Percentiles rank a stretch among this genome's conserved stretches.
These are phyloP conservation scores for Nephromyces sp. DNA, from an alignment of 169 alveolate genomes.

Conservation along the genomic window DNA sequence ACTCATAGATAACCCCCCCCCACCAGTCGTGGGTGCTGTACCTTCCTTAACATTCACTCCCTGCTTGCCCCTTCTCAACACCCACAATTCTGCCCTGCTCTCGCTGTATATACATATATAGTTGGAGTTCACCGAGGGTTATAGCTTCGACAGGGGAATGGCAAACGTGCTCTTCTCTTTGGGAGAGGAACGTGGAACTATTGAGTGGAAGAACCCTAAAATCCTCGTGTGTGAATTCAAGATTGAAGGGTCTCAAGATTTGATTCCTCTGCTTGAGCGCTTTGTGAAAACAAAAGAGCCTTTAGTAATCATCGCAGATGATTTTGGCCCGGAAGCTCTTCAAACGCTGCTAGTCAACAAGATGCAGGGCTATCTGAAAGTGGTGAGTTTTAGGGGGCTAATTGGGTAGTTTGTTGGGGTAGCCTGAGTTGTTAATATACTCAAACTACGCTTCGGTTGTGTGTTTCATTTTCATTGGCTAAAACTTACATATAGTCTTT, in stretches of 20 bases:
- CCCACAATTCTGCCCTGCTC: too few species aligned
- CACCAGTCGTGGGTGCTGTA: too few species aligned
- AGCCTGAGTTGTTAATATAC: too few species aligned
- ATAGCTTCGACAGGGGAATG: constrained; percentile 70
- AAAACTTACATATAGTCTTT: too few species aligned
- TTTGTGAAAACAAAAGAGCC: constrained; percentile 65
- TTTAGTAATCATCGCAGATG: constrained; percentile 72
- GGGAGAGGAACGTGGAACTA: constrained; percentile 67
- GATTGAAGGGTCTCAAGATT: constrained; percentile 62
- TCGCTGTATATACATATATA: too few species aligned
- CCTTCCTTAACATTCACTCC: too few species aligned
- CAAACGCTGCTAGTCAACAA: constrained; percentile 70
- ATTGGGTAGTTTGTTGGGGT: too few species aligned
- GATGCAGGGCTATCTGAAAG: constrained; percentile 70
- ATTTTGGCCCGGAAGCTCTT: constrained; percentile 69
- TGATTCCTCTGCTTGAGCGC: constrained; percentile 66
- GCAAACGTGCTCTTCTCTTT: constrained; percentile 68
- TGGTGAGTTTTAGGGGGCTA: constrained; percentile 41
- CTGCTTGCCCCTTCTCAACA: too few species aligned
- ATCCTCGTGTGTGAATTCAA: constrained; percentile 66
- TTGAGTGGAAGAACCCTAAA: constrained; percentile 64
- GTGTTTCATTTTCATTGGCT: too few species aligned
- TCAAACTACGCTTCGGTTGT: too few species aligned
- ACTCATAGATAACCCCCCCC: too few species aligned
- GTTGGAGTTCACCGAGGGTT: constrained; percentile 74